Percentiles rank a stretch among this genome's conserved stretches.
Conservation (phyloP, 805 yeast species). For the Limtongia smithiae region DNA sequence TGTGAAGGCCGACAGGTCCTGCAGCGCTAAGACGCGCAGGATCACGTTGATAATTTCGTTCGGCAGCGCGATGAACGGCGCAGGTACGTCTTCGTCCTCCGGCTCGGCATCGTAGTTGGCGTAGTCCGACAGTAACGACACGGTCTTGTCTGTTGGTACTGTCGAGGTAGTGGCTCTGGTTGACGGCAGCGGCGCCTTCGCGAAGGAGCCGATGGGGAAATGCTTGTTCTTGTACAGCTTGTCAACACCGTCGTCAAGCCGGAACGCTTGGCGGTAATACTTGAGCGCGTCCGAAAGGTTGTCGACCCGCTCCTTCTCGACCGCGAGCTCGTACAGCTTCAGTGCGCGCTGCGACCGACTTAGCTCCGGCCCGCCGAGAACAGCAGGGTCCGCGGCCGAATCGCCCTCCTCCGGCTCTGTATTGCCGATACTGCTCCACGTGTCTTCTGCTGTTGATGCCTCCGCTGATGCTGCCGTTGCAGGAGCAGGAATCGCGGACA, state of each 20-base stretch:
- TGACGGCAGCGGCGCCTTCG: slow-evolving; percentile 21
- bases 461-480: neutral
- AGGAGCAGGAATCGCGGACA: neutral
- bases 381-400: neutral
- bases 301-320: slow-evolving; percentile 68
- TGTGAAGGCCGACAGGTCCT: slow-evolving; percentile 32
- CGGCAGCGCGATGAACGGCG: slow-evolving; percentile 25
- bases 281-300: slow-evolving; percentile 77
- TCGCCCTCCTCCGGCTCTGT: neutral
- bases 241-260: slow-evolving; percentile 56
- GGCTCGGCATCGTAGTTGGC: slow-evolving; percentile 17
- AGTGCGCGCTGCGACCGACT: slow-evolving; percentile 45
- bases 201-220: slow-evolving; percentile 26
- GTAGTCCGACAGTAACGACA: slow-evolving; percentile 11
- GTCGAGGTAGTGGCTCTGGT: slow-evolving; percentile 17
- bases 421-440: neutral
- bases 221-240: slow-evolving; percentile 54
- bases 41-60: slow-evolving; percentile 26
- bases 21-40: slow-evolving; percentile 31
- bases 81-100: slow-evolving; percentile 19
- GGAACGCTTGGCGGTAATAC: slow-evolving; percentile 68
- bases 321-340: slow-evolving; percentile 63
- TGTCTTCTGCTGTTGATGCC: neutral
- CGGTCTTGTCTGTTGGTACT: slow-evolving; percentile 7
- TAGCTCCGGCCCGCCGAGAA: neutral